Evolutionary conservation across 306 rosid species (phyloP), one percentile per base, ranked within the genome.

Genomic region (Sicyos edulis): DNA sequence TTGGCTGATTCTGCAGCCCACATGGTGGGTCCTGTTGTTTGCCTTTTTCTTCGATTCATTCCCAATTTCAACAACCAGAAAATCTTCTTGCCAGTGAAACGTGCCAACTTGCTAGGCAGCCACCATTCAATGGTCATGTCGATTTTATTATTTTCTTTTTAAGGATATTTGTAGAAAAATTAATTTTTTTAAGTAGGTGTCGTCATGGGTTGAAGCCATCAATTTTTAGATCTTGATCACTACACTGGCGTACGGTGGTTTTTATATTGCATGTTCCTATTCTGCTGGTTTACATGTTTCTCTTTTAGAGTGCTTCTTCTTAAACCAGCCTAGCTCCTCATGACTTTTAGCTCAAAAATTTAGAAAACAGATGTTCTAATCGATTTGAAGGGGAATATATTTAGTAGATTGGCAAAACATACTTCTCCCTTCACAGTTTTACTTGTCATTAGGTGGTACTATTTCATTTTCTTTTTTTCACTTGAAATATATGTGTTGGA

Each of bases 21-120:
- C 67, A 32, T 62, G 69, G 69, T 37, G 22, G 69, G 69, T 10
- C 69, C 47, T 62, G 69, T 49, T 62, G 69, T 63, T 63, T n/a
- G 70, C 70, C 70, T n/a, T 22, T 9, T 62, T 34, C 51, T 37
- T 26, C 40, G 51, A 40, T 29, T 63, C 44, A 16, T 8, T 32
- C 50, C 22, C 45, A 34, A 62, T 34, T 62, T 62, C 50, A 62
- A n/a, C 22, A 62, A 62, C 51, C 70, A n/a, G 70, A 63, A n/a
- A n/a, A 37, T 63, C 14, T 63, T 63, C 26, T 63, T 37, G 13
- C 26, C 15, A 10, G 24, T 4, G 50, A 9, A 63, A 34, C 14
- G 15, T 63, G 70, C 26, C 50, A 63, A 40, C 26, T 40, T 34
- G 70, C 51, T 10, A 34, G 52, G 70, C 70, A 63, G 70, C 70